Percentiles rank a stretch among this genome's conserved stretches.
Evolutionary conservation across 2,329 filamentous ascomycete species (phyloP).

Genomic region (Bipolaris sorokiniana): DNA sequence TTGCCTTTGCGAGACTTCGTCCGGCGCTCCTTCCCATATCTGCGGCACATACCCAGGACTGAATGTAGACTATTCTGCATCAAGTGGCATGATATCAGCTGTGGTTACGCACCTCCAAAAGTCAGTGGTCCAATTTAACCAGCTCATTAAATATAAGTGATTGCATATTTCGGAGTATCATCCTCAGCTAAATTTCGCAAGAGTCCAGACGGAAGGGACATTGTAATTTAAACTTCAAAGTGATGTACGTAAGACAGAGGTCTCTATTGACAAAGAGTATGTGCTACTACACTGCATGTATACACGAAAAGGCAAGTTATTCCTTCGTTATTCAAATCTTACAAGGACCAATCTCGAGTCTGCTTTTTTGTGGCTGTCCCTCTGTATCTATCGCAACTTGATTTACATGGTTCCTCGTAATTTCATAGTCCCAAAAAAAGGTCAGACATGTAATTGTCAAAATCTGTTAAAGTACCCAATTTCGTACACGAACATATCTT

Average conservation of each 20-base stretch:
- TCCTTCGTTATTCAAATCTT: neutral
- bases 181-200: neutral
- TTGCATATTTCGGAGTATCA: neutral
- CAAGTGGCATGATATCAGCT: neutral
- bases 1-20: conserved; percentile 22
- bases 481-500: too few relatives aligned
- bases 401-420: too few relatives aligned
- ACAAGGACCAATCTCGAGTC: neutral
- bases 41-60: conserved; percentile 1
- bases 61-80: neutral
- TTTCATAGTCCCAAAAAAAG: too few relatives aligned
- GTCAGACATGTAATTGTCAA: too few relatives aligned
- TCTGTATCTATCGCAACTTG: neutral
- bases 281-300: conserved; percentile 1
- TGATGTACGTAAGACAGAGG: neutral
- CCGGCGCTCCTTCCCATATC: neutral
- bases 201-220: neutral
- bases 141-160: neutral
- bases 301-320: neutral
- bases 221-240: too few relatives aligned
- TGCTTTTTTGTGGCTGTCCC: neutral
- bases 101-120: neutral
- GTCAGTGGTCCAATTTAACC: neutral
- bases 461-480: too few relatives aligned
- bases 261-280: neutral